Evolutionary conservation across 1,284 basidiomycete species (phyloP).

Genomic region (Thecaphora thlaspeos): DNA sequence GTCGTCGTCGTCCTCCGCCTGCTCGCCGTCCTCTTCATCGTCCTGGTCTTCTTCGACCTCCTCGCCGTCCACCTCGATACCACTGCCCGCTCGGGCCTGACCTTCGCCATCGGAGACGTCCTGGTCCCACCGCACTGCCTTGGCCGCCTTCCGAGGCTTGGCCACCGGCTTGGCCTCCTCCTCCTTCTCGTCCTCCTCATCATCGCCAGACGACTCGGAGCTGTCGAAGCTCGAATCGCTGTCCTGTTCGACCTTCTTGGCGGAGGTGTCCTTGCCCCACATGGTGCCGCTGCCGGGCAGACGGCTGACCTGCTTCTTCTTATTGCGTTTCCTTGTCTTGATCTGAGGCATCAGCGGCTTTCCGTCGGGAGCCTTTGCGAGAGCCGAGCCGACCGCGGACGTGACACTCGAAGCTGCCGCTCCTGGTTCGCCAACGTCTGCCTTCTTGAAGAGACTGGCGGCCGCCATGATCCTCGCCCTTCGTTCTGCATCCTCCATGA

Average conservation of each 20-base stretch:
- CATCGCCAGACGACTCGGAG: conserved; percentile 27
- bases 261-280: conserved; percentile 10
- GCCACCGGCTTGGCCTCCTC: no score
- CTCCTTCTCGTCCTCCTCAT: conserved; percentile 18
- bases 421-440: conserved; percentile 11
- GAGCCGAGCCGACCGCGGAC: conserved; percentile 44
- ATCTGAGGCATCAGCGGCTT: conserved; percentile 32
- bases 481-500: conserved; percentile 30
- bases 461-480: conserved; percentile 34
- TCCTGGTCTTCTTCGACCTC: neutral
- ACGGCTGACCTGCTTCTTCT: conserved; percentile 14
- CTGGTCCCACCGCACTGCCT: conserved; percentile 22
- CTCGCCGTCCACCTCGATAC: neutral
- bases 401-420: conserved; percentile 23
- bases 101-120: conserved; percentile 12
- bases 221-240: conserved; percentile 48
- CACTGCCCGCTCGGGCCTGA: no score
- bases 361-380: conserved; percentile 46
- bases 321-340: conserved; percentile 37
- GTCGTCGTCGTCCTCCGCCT: conserved; percentile 6
- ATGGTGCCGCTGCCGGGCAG: conserved; percentile 12
- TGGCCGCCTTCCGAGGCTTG: conserved; percentile 2
- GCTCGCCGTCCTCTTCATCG: conserved; percentile 2
- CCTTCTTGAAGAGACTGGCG: conserved; percentile 29
- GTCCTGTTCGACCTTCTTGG: conserved; percentile 14